Percentiles rank a stretch among this genome's conserved stretches.
Conservation (phyloP, 139 green algal genomes). For the Chlorella sp. region DNA sequence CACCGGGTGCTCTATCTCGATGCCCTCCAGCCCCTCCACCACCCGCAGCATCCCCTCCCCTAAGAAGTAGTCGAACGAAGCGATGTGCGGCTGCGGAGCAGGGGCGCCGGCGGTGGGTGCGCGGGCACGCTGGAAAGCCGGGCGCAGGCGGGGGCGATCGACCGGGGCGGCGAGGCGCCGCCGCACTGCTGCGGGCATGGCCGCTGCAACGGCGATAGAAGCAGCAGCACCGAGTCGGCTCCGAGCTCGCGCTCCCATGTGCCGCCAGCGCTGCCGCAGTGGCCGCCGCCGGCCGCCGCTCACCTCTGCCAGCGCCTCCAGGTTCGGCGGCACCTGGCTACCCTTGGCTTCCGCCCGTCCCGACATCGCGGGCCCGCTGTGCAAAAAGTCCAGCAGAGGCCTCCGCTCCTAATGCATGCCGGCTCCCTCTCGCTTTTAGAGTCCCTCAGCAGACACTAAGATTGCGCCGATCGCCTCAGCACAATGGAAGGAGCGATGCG, state of each 20-base stretch:
- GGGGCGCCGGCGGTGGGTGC: too few relatives aligned
- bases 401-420: too few relatives aligned
- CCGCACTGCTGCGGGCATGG: neutral
- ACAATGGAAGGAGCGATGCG: too few relatives aligned
- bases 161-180: neutral
- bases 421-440: too few relatives aligned
- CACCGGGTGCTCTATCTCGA: conserved; percentile 58
- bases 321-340: conserved; percentile 1
- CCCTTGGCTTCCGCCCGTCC: conserved; percentile 3
- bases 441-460: too few relatives aligned
- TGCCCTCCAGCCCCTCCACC: conserved; percentile 64
- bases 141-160: neutral
- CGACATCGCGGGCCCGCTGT: too few relatives aligned
- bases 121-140: neutral
- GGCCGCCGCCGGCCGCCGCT: neutral
- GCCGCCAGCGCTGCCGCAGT: neutral
- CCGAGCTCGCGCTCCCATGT: neutral
- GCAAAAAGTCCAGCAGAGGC: too few relatives aligned
- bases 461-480: too few relatives aligned
- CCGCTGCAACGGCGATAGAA: too few relatives aligned
- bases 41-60: conserved; percentile 72
- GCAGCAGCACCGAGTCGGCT: neutral
- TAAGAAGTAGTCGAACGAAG: conserved; percentile 94
- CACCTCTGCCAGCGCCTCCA: conserved; percentile 26
- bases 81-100: conserved; percentile 69